Base-by-base conservation (phyloP, 2,329 filamentous ascomycete species). In the Ceratocystis colombiana region DNA sequence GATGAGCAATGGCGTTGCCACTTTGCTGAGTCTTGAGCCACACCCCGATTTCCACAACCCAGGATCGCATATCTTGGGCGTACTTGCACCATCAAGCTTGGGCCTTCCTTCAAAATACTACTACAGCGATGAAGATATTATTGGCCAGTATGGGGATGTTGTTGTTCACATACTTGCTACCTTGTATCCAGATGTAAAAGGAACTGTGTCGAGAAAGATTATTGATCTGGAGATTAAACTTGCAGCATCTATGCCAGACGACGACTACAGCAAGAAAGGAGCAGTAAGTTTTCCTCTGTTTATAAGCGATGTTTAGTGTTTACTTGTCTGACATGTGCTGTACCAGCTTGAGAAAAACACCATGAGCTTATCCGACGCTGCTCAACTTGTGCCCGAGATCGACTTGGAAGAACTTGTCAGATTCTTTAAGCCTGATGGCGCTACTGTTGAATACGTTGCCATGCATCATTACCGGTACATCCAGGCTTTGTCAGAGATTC, bases 81-180 rank as follows among this genome's bases (percentile, higher is more conserved):
- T 77, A 5, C 72, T 76, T 78, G 69, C 82, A 74, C 71, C 76
- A 75, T 69, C 76, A 72, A 68, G 77, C 75, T 79, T 86, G 68
- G 83, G 84, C n/a, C 78, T 87, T 6, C 84, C 84, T 0, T 81
- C 83, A 1, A 83, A 84, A 70, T 79, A 85, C 70, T 82, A 84
- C 69, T 87, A 86, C 70, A 76, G 80, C 41, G 80, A 85, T 68
- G 77, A 79, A 33, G 73, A 81, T 59, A 75, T 84, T 53, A 72
- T 87, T 62, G 73, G 74, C 30, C 76, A 79, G 41, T 87, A 87
- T 71, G 77, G 76, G 10, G 64, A 57, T 45, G 70, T 73, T n/a
- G 67, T 68, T 12, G 66, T 68, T 10, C 57, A 71, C 37, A 70
- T 72, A 71, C 68, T 72, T 62, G 50, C 64, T 8, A 71, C 71